phyloP scores from a whole-genome alignment of 495 filamentous ascomycete genomes.

The Penicillium robsamsonii region DNA sequence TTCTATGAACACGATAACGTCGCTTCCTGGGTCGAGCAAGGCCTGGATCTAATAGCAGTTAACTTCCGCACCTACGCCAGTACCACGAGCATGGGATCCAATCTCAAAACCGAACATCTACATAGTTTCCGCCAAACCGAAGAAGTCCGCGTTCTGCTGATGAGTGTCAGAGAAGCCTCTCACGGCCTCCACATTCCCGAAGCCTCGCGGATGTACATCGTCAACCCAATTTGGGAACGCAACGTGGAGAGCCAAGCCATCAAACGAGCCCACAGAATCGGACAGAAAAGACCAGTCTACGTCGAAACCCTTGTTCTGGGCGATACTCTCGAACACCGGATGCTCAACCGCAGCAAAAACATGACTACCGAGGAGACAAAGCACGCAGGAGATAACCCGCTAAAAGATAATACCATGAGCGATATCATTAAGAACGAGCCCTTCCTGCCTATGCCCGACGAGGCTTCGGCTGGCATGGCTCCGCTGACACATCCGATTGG shows the following conservation, averaged over 20 bases:
- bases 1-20: slow-evolving; percentile 90
- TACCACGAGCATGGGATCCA: slow-evolving; percentile 52
- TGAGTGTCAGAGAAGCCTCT: slow-evolving; percentile 86
- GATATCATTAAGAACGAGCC: slow-evolving; percentile 72
- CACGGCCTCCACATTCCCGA: slow-evolving; percentile 80
- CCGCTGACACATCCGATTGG: slow-evolving; percentile 29
- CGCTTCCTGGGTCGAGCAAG: slow-evolving; percentile 78
- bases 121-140: slow-evolving; percentile 69
- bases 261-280: slow-evolving; percentile 85
- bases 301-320: slow-evolving; percentile 86
- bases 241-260: slow-evolving; percentile 89
- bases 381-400: slow-evolving; percentile 60
- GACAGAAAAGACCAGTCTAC: slow-evolving; percentile 73
- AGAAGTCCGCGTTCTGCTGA: slow-evolving; percentile 69
- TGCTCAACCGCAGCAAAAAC: slow-evolving; percentile 66
- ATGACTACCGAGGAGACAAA: slow-evolving; percentile 78
- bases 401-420: slow-evolving; percentile 76
- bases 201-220: slow-evolving; percentile 85
- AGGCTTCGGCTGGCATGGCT: slow-evolving; percentile 27
- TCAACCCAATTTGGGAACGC: slow-evolving; percentile 84
- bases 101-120: slow-evolving; percentile 66
- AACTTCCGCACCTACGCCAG: slow-evolving; percentile 82
- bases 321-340: slow-evolving; percentile 81
- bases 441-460: slow-evolving; percentile 58
- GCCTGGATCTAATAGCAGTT: slow-evolving; percentile 73